Percentiles rank a stretch among this genome's conserved stretches.
Conservation (phyloP, 208 protist genomes). For the Wallacemonas sp. region DNA sequence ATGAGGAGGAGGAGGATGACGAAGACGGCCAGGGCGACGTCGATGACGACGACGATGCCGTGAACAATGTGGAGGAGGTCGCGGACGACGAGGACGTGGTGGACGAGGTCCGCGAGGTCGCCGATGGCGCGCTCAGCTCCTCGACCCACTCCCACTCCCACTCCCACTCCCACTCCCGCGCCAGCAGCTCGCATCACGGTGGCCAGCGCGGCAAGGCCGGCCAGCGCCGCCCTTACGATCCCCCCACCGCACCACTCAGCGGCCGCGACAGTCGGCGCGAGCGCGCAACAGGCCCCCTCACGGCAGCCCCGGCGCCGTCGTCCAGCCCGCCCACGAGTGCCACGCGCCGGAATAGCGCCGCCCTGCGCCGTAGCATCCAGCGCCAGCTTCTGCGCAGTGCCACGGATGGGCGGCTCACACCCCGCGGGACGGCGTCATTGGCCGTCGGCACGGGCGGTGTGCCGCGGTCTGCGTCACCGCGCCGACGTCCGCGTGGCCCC, state of each 20-base stretch:
- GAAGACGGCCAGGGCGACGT: constrained; percentile 9
- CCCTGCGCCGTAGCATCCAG: constrained; percentile 9
- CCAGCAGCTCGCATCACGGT: not conserved
- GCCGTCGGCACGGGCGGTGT: not conserved
- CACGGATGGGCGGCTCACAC: not conserved
- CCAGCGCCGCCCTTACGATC: too few relatives aligned
- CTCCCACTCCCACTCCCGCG: not conserved
- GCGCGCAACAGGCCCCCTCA: not conserved
- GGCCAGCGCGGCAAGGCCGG: not conserved
- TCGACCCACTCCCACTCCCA: not conserved
- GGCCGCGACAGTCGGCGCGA: not conserved
- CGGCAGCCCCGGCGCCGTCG: not conserved
- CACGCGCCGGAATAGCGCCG: not conserved
- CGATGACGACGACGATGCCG: not conserved
- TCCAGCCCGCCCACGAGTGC: not conserved
- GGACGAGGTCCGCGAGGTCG: not conserved
- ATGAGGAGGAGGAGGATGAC: constrained; percentile 18
- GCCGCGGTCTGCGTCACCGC: not conserved
- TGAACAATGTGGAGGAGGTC: not conserved
- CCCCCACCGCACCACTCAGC: too few relatives aligned
- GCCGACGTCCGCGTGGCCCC: too few relatives aligned
- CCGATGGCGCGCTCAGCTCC: too few relatives aligned
- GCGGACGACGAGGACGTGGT: not conserved
- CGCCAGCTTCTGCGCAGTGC: not conserved
- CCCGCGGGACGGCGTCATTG: not conserved